These are phyloP conservation scores for Acorus calamus DNA, from an alignment of 106 monocot genomes.

Conservation along the genomic window DNA sequence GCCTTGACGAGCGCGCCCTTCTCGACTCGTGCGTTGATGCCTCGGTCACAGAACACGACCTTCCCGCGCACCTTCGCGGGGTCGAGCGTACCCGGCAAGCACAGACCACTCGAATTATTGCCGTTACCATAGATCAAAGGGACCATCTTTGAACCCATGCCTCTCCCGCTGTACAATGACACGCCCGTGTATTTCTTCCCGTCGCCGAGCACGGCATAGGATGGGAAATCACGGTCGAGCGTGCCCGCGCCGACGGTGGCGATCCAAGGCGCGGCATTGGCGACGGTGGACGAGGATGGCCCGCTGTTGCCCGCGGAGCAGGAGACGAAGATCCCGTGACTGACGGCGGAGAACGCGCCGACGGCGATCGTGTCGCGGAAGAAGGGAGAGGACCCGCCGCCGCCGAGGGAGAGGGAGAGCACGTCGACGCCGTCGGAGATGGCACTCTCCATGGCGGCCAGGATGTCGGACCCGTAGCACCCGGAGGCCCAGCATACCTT, in stretches of 20 bases:
- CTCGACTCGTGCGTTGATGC: conserved; percentile 46
- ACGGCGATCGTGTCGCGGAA: conserved; percentile 44
- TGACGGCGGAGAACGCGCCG: conserved; percentile 36
- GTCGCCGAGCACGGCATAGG: conserved; percentile 16
- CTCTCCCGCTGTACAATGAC: conserved; percentile 30
- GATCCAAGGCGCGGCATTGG: conserved; percentile 46
- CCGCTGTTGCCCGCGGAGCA: conserved; percentile 64
- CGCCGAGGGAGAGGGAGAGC: conserved; percentile 64
- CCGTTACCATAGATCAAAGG: conserved; percentile 22
- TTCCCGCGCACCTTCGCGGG: conserved; percentile 33
- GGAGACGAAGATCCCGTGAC: conserved; percentile 45
- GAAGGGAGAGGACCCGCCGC: conserved; percentile 28
- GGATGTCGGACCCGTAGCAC: conserved; percentile 61
- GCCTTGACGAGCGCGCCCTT: conserved; percentile 50
- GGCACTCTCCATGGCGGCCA: conserved; percentile 50
- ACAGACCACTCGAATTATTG: conserved; percentile 32
- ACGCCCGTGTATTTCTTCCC: conserved; percentile 20
- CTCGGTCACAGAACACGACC: conserved; percentile 45
- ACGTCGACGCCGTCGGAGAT: conserved; percentile 54
- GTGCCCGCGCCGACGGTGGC: conserved; percentile 50
- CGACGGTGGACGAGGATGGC: conserved; percentile 19
- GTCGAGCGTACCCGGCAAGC: conserved; percentile 34
- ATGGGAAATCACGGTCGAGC: conserved; percentile 43
- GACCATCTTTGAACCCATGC: conserved; percentile 12
- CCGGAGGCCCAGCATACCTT: conserved; percentile 58